Evolutionary conservation across 306 rosid genomes (phyloP).

Genomic region (Delonix regia): DNA sequence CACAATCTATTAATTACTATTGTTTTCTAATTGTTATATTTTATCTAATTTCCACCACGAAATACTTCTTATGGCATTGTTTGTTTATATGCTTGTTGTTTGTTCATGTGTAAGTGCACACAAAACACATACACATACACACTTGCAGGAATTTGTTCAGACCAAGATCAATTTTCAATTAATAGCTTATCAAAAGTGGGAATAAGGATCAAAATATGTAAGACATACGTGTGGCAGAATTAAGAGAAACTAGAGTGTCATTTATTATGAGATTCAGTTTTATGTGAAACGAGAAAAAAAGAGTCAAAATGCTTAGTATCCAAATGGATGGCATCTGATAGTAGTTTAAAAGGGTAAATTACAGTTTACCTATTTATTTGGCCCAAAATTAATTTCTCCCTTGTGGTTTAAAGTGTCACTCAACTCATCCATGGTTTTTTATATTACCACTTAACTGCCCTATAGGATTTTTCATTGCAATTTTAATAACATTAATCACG

Average conservation of each 20-base stretch:
- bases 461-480: neutral
- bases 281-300: neutral
- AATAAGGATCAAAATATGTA: neutral
- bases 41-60: neutral
- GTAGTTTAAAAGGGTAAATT: neutral
- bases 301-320: neutral
- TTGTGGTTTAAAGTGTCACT: neutral
- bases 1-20: neutral
- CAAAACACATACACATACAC: neutral
- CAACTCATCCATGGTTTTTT: neutral
- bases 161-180: neutral
- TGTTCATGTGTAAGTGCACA: neutral
- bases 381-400: neutral
- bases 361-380: neutral
- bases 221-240: neutral
- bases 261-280: neutral
- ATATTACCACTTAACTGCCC: neutral
- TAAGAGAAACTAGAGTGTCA: neutral
- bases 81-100: neutral
- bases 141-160: neutral
- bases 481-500: neutral
- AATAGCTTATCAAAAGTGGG: neutral
- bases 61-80: constrained; percentile 1
- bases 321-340: neutral
- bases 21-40: neutral